Evolutionary conservation across 768 basidiomycete species (phyloP).

Genomic region (Amanita brunnescens): DNA sequence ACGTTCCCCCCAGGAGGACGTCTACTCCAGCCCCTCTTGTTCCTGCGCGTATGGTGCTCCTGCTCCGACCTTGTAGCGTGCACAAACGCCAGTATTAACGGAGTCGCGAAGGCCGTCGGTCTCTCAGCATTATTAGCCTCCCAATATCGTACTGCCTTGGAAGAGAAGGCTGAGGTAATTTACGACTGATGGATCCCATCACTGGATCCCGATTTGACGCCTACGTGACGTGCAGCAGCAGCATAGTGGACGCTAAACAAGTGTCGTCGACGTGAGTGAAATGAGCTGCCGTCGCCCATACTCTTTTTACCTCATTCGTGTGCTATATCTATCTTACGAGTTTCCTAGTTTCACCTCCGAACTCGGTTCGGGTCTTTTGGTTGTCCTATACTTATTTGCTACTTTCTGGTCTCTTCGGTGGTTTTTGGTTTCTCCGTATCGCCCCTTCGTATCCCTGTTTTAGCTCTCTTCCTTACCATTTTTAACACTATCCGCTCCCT

Average conservation of each 20-base stretch:
- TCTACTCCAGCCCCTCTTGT: conserved; percentile 23
- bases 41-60: conserved; percentile 18
- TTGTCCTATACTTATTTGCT: conserved; percentile 9
- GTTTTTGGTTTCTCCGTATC: neutral
- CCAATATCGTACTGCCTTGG: conserved; percentile 59
- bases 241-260: conserved; percentile 1
- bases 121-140: conserved; percentile 32
- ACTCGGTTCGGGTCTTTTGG: neutral
- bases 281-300: neutral
- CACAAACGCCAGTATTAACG: conserved; percentile 22
- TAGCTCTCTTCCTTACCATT: neutral
- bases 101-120: conserved; percentile 42
- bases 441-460: neutral
- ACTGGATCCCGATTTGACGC: conserved; percentile 12
- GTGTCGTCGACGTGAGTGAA: conserved; percentile 4
- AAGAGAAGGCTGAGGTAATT: conserved; percentile 48
- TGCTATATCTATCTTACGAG: neutral
- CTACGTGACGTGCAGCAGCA: conserved; percentile 5
- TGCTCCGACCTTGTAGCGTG: conserved; percentile 18
- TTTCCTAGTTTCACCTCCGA: neutral
- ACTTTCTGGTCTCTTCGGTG: neutral
- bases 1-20: conserved; percentile 22
- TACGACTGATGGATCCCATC: conserved; percentile 63
- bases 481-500: neutral
- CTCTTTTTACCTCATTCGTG: neutral